Evolutionary conservation across 202 grass and related monocot species (phyloP), one percentile per base, ranked within the genome.

Genomic region (Hordeum pubiflorum): DNA sequence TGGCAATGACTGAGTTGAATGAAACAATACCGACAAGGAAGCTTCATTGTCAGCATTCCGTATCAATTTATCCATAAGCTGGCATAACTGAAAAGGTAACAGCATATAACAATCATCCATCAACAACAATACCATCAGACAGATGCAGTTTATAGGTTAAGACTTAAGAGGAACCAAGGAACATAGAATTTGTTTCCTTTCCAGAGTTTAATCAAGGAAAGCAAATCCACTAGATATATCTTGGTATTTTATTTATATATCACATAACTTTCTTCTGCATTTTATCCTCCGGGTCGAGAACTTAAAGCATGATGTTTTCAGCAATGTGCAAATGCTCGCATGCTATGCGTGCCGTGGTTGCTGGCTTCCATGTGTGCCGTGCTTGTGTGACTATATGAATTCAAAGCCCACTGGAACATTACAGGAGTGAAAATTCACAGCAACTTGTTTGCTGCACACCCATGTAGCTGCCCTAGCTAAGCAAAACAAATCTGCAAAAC

Each of bases 61-160:
- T 77, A 83, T 81, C 82, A 94, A 79, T 58, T 69, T 91, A 75
- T 89, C 91, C 86, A 94, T 83, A 76, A 94, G 91, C 81, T 94
- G 91, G 50, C 79, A 91, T 78, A 94, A 80, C 91, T 94, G 80
- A 78, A 84, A 76, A 85, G 32, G 65, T 73, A 69, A 86, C 54
- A 88, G 40, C 18, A 66, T 14, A 36, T 38, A 83, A n/a, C 33
- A 78, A 44, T 56, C 23, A 87, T 38, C 57, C 29, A 50, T 72
- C 32, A 14, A 60, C 48, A 74, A 12, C 6, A 48, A 61, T 65
- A 60, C 13, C 74, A 87, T 83, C 27, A 79, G 23, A 66, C 75
- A 80, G 12, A 59, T 66, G 21, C 36, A 39, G 4, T 58, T 71
- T 85, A 17, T 46, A 79, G 72, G 81, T 83, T 41, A 48, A 21